These are phyloP conservation scores for Naganishia kalamii DNA, from an alignment of 768 basidiomycete species.

Conservation along the genomic window DNA sequence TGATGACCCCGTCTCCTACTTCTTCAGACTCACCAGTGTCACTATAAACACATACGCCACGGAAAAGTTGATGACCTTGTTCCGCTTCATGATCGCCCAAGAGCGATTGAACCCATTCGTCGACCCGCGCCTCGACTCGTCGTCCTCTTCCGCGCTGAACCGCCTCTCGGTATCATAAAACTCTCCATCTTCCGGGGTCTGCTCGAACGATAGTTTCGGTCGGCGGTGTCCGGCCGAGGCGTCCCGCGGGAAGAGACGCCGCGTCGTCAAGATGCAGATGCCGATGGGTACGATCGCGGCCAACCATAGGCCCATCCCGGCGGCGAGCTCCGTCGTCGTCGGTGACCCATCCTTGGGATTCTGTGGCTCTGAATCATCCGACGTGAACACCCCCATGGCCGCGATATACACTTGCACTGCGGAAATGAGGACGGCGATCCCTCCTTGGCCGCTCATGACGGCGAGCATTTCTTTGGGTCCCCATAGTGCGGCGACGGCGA, in stretches of 20 bases:
- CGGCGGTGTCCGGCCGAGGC: not conserved
- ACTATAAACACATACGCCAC: slow-evolving; percentile 69
- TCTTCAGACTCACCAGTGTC: slow-evolving; percentile 59
- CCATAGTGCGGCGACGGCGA: slow-evolving; percentile 74
- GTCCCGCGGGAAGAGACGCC: slow-evolving; percentile 5
- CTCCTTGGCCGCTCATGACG: slow-evolving; percentile 76
- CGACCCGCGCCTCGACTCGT: slow-evolving; percentile 6
- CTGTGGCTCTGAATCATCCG: slow-evolving; percentile 8
- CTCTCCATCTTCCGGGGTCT: not conserved
- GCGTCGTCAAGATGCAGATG: slow-evolving; percentile 51
- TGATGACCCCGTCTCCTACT: not conserved
- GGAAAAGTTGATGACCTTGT: slow-evolving; percentile 64
- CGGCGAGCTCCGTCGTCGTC: slow-evolving; percentile 47
- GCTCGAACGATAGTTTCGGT: slow-evolving; percentile 7
- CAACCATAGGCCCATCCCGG: slow-evolving; percentile 60
- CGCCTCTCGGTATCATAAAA: slow-evolving; percentile 9
- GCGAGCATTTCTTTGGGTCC: slow-evolving; percentile 65
- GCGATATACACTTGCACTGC: slow-evolving; percentile 63
- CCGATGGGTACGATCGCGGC: slow-evolving; percentile 64
- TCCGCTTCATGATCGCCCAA: slow-evolving; percentile 49
- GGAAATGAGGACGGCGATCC: slow-evolving; percentile 74
- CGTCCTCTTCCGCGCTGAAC: slow-evolving; percentile 21
- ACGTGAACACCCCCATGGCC: slow-evolving; percentile 25
- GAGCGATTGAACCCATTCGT: not conserved
- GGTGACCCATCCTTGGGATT: slow-evolving; percentile 29